phyloP scores from a whole-genome alignment of 192 early-diverging fungal genomes.

The Diversispora epigaea region DNA sequence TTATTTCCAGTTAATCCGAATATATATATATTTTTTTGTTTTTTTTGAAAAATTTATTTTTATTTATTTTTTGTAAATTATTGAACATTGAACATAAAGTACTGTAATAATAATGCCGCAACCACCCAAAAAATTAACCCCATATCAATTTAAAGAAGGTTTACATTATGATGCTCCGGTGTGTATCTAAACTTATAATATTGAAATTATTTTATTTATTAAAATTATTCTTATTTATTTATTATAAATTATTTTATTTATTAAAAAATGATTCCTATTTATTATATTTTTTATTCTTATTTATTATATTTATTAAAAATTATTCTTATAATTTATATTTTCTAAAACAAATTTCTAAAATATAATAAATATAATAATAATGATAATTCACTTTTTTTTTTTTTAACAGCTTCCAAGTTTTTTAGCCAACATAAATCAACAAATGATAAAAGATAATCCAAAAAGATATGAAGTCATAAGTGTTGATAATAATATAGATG shows the following conservation, averaged over 20 bases:
- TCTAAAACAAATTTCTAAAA: no score
- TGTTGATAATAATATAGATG: not conserved
- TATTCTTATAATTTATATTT: no score
- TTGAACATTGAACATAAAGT: no score
- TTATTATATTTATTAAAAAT: no score
- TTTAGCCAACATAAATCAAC: not conserved
- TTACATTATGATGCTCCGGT: not conserved
- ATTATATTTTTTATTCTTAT: no score
- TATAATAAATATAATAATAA: no score
- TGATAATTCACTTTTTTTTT: not conserved
- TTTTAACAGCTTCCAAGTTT: slow-evolving; percentile 1
- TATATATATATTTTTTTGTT: no score
- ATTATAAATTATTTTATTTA: not conserved
- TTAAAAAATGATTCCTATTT: no score
- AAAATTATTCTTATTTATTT: not conserved
- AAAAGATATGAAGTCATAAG: not conserved
- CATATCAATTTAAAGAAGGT: slow-evolving; percentile 3
- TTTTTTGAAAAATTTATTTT: no score
- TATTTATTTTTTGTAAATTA: no score
- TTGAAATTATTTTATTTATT: not conserved
- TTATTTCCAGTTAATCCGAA: no score
- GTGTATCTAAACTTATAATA: not conserved
- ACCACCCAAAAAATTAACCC: not conserved
- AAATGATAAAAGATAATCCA: not conserved
- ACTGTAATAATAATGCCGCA: no score